phyloP scores from a whole-genome alignment of 1,284 basidiomycete species.

The Cryptococcus wingfieldii region DNA sequence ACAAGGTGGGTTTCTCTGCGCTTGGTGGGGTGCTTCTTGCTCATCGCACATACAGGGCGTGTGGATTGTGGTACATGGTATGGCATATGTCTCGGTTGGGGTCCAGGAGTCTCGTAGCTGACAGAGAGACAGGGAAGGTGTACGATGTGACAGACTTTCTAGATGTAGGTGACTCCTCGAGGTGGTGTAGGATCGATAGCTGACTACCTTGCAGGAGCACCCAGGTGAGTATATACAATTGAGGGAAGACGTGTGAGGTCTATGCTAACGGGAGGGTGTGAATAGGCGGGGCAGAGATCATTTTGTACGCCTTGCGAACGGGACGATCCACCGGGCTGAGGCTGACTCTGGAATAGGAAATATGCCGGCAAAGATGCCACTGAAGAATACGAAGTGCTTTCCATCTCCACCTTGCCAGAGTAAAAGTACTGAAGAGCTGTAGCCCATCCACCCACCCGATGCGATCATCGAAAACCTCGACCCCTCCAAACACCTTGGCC shows the following conservation, averaged over 20 bases:
- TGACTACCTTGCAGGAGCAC: constrained; percentile 53
- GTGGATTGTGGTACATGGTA: constrained; percentile 85
- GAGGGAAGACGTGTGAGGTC: no score
- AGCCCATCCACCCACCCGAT: constrained; percentile 79
- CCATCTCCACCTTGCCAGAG: constrained; percentile 68
- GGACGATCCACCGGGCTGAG: background rate
- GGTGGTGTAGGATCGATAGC: background rate
- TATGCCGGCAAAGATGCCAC: constrained; percentile 75
- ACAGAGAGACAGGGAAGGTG: constrained; percentile 53
- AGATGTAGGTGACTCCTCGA: constrained; percentile 52
- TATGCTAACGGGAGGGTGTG: no score
- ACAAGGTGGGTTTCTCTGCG: constrained; percentile 31
- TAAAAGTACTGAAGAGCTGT: constrained; percentile 68
- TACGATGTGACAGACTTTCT: constrained; percentile 76
- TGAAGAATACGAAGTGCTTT: constrained; percentile 64
- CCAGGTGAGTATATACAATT: constrained; percentile 53
- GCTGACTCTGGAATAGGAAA: constrained; percentile 42
- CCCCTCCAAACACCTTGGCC: constrained; percentile 55
- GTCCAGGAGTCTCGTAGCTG: background rate
- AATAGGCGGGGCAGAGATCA: constrained; percentile 60
- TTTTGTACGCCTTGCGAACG: constrained; percentile 43
- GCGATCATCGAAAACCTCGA: constrained; percentile 78
- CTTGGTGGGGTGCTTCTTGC: background rate
- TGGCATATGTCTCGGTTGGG: constrained; percentile 14
- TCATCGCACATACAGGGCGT: constrained; percentile 56